phyloP scores from a whole-genome alignment of 1,284 basidiomycete species.

The Testicularia cyperi region DNA sequence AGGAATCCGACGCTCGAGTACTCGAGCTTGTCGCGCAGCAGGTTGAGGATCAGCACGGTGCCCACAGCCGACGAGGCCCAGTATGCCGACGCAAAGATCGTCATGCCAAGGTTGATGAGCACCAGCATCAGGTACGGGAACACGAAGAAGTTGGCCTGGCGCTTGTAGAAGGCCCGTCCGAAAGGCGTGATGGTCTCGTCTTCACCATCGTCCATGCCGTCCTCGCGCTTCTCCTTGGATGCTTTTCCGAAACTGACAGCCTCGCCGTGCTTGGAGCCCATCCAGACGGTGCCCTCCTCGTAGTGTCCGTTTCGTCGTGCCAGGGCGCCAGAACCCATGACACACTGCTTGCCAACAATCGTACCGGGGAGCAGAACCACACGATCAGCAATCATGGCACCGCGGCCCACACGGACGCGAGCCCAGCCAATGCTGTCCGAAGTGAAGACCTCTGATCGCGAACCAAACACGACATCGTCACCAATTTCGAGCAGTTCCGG shows the following conservation, averaged over 20 bases:
- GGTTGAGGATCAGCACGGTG: conserved; percentile 54
- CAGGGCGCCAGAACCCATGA: conserved; percentile 59
- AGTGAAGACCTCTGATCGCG: conserved; percentile 58
- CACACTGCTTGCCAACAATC: conserved; percentile 57
- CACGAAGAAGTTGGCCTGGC: conserved; percentile 59
- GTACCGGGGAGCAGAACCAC: conserved; percentile 57
- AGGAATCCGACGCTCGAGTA: conserved; percentile 29
- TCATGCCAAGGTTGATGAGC: conserved; percentile 54
- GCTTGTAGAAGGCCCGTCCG: conserved; percentile 59
- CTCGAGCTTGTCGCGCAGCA: conserved; percentile 44
- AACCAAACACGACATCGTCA: conserved; percentile 60
- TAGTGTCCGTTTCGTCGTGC: conserved; percentile 58
- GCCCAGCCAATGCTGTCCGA: conserved; percentile 60
- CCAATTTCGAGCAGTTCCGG: conserved; percentile 59
- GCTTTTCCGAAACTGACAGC: conserved; percentile 59
- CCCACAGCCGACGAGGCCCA: conserved; percentile 57
- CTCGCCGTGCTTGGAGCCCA: conserved; percentile 60
- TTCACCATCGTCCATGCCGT: conserved; percentile 15
- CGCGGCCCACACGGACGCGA: conserved; percentile 56
- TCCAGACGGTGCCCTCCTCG: conserved; percentile 59
- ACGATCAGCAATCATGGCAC: conserved; percentile 60
- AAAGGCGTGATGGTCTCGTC: conserved; percentile 59
- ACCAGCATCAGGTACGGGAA: conserved; percentile 59
- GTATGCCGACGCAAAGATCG: conserved; percentile 55
- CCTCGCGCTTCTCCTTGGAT: conserved; percentile 42